Conservation (phyloP, 345 rosid species). For the Lepidium sativum region DNA sequence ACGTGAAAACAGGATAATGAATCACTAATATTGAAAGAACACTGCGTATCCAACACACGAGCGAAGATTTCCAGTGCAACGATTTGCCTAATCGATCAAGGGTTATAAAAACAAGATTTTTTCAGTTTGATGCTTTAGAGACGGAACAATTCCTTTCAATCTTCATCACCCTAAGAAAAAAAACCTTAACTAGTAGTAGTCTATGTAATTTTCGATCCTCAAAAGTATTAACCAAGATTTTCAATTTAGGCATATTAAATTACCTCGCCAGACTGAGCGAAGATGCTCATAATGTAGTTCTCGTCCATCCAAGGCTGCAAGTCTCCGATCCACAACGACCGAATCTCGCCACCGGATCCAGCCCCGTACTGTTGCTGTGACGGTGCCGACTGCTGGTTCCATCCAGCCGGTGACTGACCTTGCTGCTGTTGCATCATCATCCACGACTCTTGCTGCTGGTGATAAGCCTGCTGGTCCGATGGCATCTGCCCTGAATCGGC, state of each 20-base stretch:
- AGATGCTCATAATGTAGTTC: conserved; percentile 53
- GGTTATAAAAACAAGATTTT: too few species aligned
- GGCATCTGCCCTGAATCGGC: conserved; percentile 30
- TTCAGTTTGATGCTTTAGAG: not conserved
- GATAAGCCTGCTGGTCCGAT: conserved; percentile 33
- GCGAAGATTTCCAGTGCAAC: not conserved
- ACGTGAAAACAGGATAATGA: not conserved
- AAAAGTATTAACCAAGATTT: not conserved
- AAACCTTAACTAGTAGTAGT: too few species aligned
- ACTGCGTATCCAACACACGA: not conserved
- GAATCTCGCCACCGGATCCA: conserved; percentile 40
- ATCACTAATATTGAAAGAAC: not conserved
- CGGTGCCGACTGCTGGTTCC: conserved; percentile 74
- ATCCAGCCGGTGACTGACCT: conserved; percentile 48
- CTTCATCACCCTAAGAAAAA: too few species aligned
- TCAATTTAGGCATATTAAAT: not conserved
- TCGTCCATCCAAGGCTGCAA: conserved; percentile 95
- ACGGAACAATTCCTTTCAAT: too few species aligned
- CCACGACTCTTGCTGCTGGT: conserved; percentile 46
- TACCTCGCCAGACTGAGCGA: conserved; percentile 67
- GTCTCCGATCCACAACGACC: conserved; percentile 89
- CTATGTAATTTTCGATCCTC: not conserved
- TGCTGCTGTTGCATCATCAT: conserved; percentile 63
- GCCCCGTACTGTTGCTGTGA: conserved; percentile 33
- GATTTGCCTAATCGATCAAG: not conserved